These are phyloP conservation scores for Pyricularia pennisetigena DNA, from an alignment of 2,329 filamentous ascomycete species.

Conservation along the genomic window DNA sequence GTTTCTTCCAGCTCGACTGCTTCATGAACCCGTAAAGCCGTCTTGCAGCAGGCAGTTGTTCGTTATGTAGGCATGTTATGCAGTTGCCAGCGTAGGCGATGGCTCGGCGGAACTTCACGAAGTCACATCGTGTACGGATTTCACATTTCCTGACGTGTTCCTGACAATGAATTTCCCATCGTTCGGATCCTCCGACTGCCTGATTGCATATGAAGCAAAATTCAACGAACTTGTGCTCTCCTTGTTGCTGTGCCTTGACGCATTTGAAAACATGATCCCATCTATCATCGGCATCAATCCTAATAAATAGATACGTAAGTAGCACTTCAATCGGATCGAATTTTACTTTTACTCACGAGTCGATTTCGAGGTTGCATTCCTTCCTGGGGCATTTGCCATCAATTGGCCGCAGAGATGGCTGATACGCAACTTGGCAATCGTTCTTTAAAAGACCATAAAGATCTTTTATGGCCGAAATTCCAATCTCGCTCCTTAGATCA, in stretches of 20 bases:
- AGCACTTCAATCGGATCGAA: neutral
- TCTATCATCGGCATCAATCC: neutral
- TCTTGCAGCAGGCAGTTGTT: neutral
- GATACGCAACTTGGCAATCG: neutral
- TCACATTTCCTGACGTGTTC: neutral
- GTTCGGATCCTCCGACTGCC: neutral
- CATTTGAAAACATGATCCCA: neutral
- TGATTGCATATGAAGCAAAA: constrained; percentile 1
- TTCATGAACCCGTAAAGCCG: neutral
- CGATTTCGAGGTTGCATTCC: neutral
- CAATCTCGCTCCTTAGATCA: neutral
- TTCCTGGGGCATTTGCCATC: neutral
- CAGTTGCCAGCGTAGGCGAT: neutral
- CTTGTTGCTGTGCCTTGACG: neutral
- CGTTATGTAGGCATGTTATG: neutral
- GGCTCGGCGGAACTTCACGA: neutral
- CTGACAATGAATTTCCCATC: neutral
- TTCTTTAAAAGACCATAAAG: neutral
- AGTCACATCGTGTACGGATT: neutral
- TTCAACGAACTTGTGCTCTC: neutral
- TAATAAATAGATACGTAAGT: neutral
- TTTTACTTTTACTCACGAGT: neutral
- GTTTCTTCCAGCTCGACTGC: neutral
- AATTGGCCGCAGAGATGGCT: neutral
- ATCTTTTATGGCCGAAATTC: neutral